These are phyloP conservation scores for Citrullus amarus DNA, from an alignment of 306 rosid species.

Conservation along the genomic window DNA sequence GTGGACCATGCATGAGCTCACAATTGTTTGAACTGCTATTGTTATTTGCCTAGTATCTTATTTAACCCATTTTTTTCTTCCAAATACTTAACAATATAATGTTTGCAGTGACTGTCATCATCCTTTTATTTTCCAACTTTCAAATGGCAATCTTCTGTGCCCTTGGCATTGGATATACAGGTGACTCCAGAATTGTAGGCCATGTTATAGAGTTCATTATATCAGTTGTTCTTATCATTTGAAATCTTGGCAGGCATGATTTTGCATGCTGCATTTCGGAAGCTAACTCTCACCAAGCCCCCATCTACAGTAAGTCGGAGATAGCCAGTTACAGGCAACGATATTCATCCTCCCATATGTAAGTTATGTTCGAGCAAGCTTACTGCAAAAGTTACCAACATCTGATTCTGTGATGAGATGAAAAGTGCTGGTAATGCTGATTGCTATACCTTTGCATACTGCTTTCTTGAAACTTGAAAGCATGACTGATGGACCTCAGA, in stretches of 20 bases:
- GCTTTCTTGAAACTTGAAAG: background rate
- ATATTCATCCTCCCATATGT: background rate
- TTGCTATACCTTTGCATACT: background rate
- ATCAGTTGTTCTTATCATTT: slow-evolving; percentile 7
- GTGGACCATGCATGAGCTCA: background rate
- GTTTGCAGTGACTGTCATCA: slow-evolving; percentile 58
- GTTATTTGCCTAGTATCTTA: background rate
- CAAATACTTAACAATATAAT: background rate
- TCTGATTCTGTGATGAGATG: background rate
- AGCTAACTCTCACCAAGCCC: slow-evolving; percentile 54
- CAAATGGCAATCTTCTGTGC: slow-evolving; percentile 86
- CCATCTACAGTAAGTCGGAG: slow-evolving; percentile 27
- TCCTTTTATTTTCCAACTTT: slow-evolving; percentile 56
- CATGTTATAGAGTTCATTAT: background rate
- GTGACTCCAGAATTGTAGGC: slow-evolving; percentile 20
- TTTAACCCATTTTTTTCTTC: background rate
- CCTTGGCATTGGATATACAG: slow-evolving; percentile 51
- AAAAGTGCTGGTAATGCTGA: slow-evolving; percentile 3
- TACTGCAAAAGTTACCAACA: background rate
- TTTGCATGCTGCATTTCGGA: slow-evolving; percentile 78
- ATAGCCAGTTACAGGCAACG: slow-evolving; percentile 3
- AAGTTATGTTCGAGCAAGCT: background rate
- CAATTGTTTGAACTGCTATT: background rate
- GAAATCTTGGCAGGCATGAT: slow-evolving; percentile 36
- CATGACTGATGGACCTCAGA: background rate